Conservation (phyloP, 352 stramenopile genomes). For the Bremia lactucae region DNA sequence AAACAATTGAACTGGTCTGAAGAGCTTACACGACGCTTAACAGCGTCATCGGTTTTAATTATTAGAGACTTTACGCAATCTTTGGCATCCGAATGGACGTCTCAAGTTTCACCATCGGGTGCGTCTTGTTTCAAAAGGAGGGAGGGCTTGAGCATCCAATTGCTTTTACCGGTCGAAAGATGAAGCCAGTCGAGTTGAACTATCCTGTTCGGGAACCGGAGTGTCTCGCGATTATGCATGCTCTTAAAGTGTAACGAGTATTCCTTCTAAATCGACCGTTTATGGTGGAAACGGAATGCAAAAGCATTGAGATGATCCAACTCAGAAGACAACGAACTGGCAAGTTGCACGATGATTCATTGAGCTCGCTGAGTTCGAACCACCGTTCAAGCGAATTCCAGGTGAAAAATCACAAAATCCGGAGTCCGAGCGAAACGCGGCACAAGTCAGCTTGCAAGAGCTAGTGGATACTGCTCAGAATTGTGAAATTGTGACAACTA, state of each 20-base stretch:
- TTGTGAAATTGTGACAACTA: not conserved
- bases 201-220: conserved; percentile 8
- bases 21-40: not conserved
- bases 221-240: conserved; percentile 1
- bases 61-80: not conserved
- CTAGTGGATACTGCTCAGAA: not conserved
- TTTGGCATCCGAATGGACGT: conserved; percentile 3
- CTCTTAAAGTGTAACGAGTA: not conserved
- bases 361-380: conserved; percentile 5
- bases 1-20: not conserved
- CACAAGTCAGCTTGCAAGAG: not conserved
- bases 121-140: not conserved
- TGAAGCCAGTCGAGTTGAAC: conserved; percentile 11
- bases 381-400: not conserved
- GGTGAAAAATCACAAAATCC: not conserved
- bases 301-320: conserved; percentile 4
- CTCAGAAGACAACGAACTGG: conserved; percentile 1
- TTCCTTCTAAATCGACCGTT: conserved; percentile 1
- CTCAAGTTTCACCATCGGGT: conserved; percentile 2
- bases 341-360: conserved; percentile 4
- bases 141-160: not conserved
- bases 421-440: not conserved
- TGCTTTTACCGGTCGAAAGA: conserved; percentile 5
- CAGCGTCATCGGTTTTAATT: not conserved
- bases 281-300: conserved; percentile 6